Conservation (phyloP, 768 basidiomycete species). For the Mycena vulgaris region DNA sequence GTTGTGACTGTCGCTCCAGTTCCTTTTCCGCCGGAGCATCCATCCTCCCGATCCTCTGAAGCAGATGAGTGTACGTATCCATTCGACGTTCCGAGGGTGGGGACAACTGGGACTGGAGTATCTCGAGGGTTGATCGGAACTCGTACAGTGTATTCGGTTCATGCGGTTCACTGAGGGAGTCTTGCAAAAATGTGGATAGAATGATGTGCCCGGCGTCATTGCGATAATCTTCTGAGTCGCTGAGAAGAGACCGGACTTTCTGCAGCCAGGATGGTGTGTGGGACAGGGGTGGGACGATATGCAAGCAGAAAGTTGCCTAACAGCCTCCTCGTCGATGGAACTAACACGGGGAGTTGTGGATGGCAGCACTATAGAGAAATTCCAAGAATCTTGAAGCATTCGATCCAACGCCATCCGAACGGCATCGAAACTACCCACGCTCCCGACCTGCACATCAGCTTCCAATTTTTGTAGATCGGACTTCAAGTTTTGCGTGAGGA, state of each 20-base stretch:
- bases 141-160: neutral
- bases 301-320: neutral
- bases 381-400: too few relatives aligned
- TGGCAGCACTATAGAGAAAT: too few relatives aligned
- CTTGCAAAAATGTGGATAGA: neutral
- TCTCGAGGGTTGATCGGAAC: neutral
- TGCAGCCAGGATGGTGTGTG: neutral
- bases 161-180: neutral
- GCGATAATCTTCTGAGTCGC: neutral
- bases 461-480: neutral
- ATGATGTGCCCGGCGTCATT: neutral
- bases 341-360: too few relatives aligned
- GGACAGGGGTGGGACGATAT: neutral
- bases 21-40: neutral
- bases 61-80: neutral
- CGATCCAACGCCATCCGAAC: too few relatives aligned
- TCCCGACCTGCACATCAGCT: too few relatives aligned
- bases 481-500: neutral
- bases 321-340: too few relatives aligned
- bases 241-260: neutral
- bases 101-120: neutral
- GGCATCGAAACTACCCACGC: too few relatives aligned
- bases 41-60: neutral
- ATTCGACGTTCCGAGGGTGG: neutral
- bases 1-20: neutral